Base-by-base conservation (phyloP, 257 asterid species). In the Nicotiana benthamiana region DNA sequence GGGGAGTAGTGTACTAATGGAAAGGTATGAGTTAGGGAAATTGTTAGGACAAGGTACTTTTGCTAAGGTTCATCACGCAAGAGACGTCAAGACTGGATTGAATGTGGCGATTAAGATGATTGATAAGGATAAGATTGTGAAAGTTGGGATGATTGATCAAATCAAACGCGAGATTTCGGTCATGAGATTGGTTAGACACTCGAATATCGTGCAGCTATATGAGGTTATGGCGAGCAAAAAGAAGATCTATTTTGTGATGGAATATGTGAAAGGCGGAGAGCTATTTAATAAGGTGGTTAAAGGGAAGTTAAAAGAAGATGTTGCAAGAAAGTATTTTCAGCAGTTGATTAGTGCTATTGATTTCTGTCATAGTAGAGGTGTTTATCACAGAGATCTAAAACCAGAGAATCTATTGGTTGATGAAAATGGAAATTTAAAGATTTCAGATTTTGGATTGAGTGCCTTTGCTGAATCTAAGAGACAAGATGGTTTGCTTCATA, bases 41-140 rank as follows among this genome's bases (percentile, higher is more conserved):
- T 57, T 91, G 86, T 89, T 94, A 22, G 98, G 98, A 59, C 97
- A 94, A 86, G 98, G 97, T 24, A 88, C 91, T 82, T 93, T 90
- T 65, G 97, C 98, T 22, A 93, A 93, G 90, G 98, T 94, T 20
- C 82, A 91, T 86, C 97, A 84, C 65, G 98, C 92, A 3, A 88
- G 93, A 80, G 87, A 90, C 30, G 40, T 94, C 68, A 80, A 83
- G 78, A 89, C 83, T 17, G 88, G 91, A 10, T 12, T 36, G 60
- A 90, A 87, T 36, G 96, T 92, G 48, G 98, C 98, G 51, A 89
- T 94, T 67, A 93, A 94, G 90, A 78, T 92, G 2, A 87, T 93
- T 17, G 93, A 93, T 68, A 89, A 87, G 72, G 90, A 89, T 67
- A 89, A 82, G 80, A 34, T 89, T 43, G 17, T 80, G 79, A 85